These are phyloP conservation scores for Aspergillus amoenus DNA, from an alignment of 2,329 filamentous ascomycete species.

Conservation along the genomic window DNA sequence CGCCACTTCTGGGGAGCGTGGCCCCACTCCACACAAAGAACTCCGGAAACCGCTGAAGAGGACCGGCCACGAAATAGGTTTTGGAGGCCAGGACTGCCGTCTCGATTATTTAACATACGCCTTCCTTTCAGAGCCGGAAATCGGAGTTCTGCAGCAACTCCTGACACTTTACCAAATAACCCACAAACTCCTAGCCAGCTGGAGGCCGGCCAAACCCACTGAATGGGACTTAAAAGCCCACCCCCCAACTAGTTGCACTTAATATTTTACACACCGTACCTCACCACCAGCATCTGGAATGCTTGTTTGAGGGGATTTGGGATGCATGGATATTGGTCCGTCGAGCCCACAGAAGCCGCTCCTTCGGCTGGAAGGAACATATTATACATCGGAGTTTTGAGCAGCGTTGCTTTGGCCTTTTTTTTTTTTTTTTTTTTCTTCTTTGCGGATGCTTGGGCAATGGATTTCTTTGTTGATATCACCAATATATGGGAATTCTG, in stretches of 20 bases:
- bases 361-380: neutral
- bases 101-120: conserved; percentile 1
- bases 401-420: neutral
- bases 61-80: neutral
- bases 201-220: conserved; percentile 21
- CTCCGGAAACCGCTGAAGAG: neutral
- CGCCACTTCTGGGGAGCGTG: conserved; percentile 8
- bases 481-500: conserved; percentile 1
- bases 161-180: neutral
- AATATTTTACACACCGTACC: neutral
- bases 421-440: neutral
- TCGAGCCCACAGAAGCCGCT: neutral
- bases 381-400: neutral
- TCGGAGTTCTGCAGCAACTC: neutral
- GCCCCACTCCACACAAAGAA: neutral
- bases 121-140: neutral
- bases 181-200: conserved; percentile 21
- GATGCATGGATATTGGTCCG: neutral
- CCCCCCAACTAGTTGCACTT: neutral
- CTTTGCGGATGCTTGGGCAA: neutral
- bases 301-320: neutral
- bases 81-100: neutral
- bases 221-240: neutral
- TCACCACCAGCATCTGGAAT: conserved; percentile 1
- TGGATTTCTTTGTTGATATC: neutral